Evolutionary conservation across 257 asterid genomes (phyloP).

Genomic region (Solanum pinnatisectum): DNA sequence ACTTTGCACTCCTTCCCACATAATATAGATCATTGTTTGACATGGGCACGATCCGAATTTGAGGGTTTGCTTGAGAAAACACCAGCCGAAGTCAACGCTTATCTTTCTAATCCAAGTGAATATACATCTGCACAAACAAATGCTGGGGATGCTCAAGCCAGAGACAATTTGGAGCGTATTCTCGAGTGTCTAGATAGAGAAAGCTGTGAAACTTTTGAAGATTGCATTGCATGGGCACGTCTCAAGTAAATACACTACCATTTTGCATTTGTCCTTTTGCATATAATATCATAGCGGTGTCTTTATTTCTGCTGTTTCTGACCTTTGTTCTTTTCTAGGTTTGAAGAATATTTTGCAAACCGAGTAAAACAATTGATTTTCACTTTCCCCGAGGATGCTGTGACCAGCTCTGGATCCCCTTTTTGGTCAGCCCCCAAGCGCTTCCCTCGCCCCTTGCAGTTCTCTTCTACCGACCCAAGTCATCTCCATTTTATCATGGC

Average conservation of each 20-base stretch:
- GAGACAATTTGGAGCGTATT: slow-evolving; percentile 77
- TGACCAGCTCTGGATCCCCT: slow-evolving; percentile 80
- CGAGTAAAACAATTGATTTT: slow-evolving; percentile 75
- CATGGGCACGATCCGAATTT: slow-evolving; percentile 95
- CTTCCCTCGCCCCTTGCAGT: slow-evolving; percentile 70
- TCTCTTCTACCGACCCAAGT: slow-evolving; percentile 56
- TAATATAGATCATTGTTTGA: slow-evolving; percentile 89
- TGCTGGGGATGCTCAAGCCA: slow-evolving; percentile 95
- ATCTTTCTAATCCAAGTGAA: slow-evolving; percentile 60
- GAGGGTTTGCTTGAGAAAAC: slow-evolving; percentile 91
- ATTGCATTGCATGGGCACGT: slow-evolving; percentile 84
- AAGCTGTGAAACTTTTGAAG: slow-evolving; percentile 72
- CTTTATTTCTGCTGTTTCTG: slow-evolving; percentile 7
- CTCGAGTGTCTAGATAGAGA: slow-evolving; percentile 73
- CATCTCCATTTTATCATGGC: slow-evolving; percentile 86
- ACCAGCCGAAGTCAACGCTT: slow-evolving; percentile 87
- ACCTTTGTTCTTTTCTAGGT: slow-evolving; percentile 31
- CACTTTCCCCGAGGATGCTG: slow-evolving; percentile 89
- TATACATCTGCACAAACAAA: slow-evolving; percentile 58
- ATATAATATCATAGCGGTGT: background rate
- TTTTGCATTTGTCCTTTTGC: background rate
- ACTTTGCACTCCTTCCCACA: slow-evolving; percentile 93
- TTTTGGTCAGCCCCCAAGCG: slow-evolving; percentile 97
- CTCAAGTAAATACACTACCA: slow-evolving; percentile 36
- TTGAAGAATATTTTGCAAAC: slow-evolving; percentile 75